These are phyloP conservation scores for Dactylis glomerata DNA, from an alignment of 176 grass and related monocot genomes.

Conservation along the genomic window DNA sequence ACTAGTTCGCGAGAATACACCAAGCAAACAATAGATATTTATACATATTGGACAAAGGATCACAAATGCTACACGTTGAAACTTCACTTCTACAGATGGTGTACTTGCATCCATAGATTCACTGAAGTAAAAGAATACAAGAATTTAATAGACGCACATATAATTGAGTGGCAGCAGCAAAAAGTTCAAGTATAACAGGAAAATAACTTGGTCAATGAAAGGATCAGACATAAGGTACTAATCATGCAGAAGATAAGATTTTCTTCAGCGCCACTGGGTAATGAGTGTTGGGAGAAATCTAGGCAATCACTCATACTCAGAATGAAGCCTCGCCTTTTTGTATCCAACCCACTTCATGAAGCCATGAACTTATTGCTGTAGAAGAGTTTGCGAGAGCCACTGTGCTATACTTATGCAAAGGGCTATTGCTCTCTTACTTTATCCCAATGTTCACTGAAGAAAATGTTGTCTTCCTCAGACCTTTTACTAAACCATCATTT, in stretches of 20 bases:
- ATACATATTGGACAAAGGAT: not conserved
- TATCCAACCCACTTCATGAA: conserved; percentile 52
- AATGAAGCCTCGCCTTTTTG: conserved; percentile 84
- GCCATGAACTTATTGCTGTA: conserved; percentile 53
- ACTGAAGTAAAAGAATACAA: not conserved
- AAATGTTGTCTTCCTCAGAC: conserved; percentile 51
- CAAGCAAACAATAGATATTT: not conserved
- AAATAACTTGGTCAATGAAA: conserved; percentile 29
- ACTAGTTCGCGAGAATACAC: not conserved
- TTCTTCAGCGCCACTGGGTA: conserved; percentile 29
- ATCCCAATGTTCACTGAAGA: conserved; percentile 41
- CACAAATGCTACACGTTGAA: not conserved
- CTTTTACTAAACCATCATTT: conserved; percentile 82
- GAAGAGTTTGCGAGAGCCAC: conserved; percentile 68
- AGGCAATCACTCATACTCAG: conserved; percentile 58
- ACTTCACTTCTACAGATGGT: not conserved
- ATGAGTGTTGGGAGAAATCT: conserved; percentile 77
- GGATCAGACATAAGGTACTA: conserved; percentile 54
- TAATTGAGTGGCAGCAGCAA: too few species aligned
- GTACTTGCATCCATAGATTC: not conserved
- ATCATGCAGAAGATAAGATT: conserved; percentile 58
- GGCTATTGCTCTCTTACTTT: conserved; percentile 61
- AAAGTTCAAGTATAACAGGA: not conserved
- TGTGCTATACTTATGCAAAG: conserved; percentile 61
- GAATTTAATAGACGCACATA: not conserved